Evolutionary conservation across 78 protist genomes (phyloP), one percentile per base, ranked within the genome.

Genomic region (slime mould (Dictyostelium discoideum)): DNA sequence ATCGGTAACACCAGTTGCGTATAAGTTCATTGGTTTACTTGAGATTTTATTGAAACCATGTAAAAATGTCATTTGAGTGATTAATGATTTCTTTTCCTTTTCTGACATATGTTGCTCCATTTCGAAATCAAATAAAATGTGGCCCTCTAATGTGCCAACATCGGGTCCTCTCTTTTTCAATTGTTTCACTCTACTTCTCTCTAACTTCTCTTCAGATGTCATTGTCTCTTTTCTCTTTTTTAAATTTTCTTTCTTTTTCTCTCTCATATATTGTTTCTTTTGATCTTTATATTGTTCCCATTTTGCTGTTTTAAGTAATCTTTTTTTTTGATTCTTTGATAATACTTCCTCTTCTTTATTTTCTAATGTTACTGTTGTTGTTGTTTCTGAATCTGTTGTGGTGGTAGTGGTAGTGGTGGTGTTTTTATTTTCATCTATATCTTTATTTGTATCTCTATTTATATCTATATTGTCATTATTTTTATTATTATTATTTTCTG

Each of bases 251-350:
- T 72, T 80, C 76, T 80, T 80, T 44, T 82, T 90, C 74, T 90
- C 77, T 82, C 63, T 90, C 60, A 72, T 16, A 73, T 46, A 46
- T 54, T n/a, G 79, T 82, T 73, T 90, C 18, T 83, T 63, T 50
- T 82, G 65, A 50, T 67, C 95, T 37, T 90, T 90, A 10, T 44
- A 16, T 72, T 80, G 42, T 69, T 80, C 86, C 95, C 95, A 90
- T 82, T 46, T 80, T 42, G 84, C 84, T 73, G 32, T 63, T 72
- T 63, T 90, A n/a, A 90, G 2, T 50, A 81, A 26, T 90, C 69
- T 90, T 50, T 90, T 90, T 50, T 78, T 10, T 82, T 81, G 88
- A 73, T 65, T 83, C 29, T 90, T 90, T 82, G 95, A 69, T 85
- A 85, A 44, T 22, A 26, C 50, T 50, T 13, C 29, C 50, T 46